Percentiles rank a stretch among this genome's conserved stretches.
Evolutionary conservation across 176 grass and related monocot genomes (phyloP).

Genomic region (Neostapfia colusana): DNA sequence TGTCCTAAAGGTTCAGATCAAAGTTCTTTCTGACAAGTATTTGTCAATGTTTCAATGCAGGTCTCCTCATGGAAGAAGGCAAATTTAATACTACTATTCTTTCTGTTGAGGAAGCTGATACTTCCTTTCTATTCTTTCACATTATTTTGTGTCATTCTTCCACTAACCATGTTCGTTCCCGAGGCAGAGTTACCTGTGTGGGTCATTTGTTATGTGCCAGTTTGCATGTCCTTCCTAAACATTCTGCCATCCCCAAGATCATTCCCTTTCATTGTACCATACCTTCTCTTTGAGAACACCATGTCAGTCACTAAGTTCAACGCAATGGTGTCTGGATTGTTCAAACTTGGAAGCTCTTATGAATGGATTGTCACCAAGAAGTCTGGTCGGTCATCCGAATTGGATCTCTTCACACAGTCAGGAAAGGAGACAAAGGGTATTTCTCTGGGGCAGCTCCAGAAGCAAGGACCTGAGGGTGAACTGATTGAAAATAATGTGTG

Average conservation of each 20-base stretch:
- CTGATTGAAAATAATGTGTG: conserved; percentile 40
- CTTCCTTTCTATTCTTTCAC: conserved; percentile 92
- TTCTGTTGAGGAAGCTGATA: conserved; percentile 78
- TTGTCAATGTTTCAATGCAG: conserved; percentile 40
- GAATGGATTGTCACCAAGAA: conserved; percentile 90
- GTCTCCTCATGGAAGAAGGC: conserved; percentile 76
- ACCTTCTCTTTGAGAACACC: no score
- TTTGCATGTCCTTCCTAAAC: conserved; percentile 73
- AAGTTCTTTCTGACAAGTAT: conserved; percentile 31
- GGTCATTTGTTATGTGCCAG: conserved; percentile 82
- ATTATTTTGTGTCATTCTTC: conserved; percentile 82
- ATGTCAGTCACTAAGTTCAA: conserved; percentile 91
- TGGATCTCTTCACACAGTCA: conserved; percentile 34
- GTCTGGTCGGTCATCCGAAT: conserved; percentile 70
- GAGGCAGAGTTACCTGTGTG: conserved; percentile 74
- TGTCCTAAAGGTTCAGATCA: not conserved
- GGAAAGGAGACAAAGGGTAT: conserved; percentile 37
- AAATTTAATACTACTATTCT: conserved; percentile 78
- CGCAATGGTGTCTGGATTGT: conserved; percentile 76
- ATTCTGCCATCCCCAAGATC: conserved; percentile 71
- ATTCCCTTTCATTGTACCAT: conserved; percentile 84
- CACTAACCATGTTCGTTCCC: conserved; percentile 78
- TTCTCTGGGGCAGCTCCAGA: conserved; percentile 51
- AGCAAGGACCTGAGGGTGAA: conserved; percentile 50
- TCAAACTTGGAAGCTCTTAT: conserved; percentile 74